Evolutionary conservation across 1,284 basidiomycete genomes (phyloP), one percentile per base, ranked within the genome.

Genomic region (Meripilus lineatus): DNA sequence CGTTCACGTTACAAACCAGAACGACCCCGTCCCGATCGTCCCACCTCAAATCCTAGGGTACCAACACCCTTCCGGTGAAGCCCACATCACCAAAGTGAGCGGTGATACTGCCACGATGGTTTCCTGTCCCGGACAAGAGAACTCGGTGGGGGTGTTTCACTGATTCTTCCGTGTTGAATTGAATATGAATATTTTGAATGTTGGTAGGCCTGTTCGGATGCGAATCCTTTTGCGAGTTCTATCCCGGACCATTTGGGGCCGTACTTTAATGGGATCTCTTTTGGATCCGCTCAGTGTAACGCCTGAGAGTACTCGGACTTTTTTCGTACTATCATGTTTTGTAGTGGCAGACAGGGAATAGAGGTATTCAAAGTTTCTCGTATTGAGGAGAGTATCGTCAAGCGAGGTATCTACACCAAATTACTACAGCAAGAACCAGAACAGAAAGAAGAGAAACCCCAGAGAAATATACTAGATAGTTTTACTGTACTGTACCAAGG

Each of bases 1-100:
- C 44, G 52, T 63, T 50, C 51, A 64, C 54, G 52, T 67, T 24
- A 65, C 61, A 40, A 65, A 68, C 58, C 58, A 62, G 52, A 26
- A 64, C 23, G 67, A 69, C 50, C 58, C 58, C 2, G 62, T 69
- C 6, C 67, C 67, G 14, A 58, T 56, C 40, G 58, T 67, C 10
- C 67, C 66, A 11, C 61, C 61, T 15, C 58, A 54, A 17, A 51
- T 51, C 42, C 55, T 69, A 11, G 52, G 56, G 15, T 68, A 58
- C 55, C 56, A 58, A 37, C 67, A 69, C 39, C 55, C 65, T 1
- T 35, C 40, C 6, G 63, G 64, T 28, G 66, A 69, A 54, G 49
- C 62, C 7, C 65, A 69, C 48, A 65, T 69, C 47, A 53, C 54
- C 13, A 6, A 48, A 1, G 57, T 59, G 10, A 43, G 49, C 46